Evolutionary conservation across 2,329 filamentous ascomycete genomes (phyloP).

Genomic region (Chrysoporthe cubensis): DNA sequence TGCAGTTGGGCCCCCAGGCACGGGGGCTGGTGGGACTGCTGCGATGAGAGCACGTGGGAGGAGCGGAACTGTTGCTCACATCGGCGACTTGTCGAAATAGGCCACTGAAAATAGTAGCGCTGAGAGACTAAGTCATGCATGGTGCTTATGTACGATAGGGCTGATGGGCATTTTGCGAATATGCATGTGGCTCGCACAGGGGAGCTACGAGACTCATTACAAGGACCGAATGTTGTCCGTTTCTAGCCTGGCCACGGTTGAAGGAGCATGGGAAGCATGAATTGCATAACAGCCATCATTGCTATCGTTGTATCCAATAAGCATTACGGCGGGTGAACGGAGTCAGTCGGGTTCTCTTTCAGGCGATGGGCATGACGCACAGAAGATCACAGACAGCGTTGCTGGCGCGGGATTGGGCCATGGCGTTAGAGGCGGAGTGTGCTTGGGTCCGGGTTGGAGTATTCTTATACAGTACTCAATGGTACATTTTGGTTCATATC

Average conservation of each 20-base stretch:
- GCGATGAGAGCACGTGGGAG: conserved; percentile 25
- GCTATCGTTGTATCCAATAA: not conserved
- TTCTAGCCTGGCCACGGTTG: too few species aligned
- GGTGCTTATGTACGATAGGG: not conserved
- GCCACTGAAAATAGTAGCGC: too few species aligned
- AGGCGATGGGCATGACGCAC: not conserved
- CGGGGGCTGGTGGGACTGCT: conserved; percentile 25
- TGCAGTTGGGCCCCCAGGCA: conserved; percentile 27
- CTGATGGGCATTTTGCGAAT: not conserved
- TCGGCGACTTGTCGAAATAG: conserved; percentile 21
- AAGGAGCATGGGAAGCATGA: not conserved
- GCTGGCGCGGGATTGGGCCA: too few species aligned
- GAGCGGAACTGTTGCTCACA: conserved; percentile 27
- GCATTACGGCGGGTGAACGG: not conserved
- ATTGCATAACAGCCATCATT: not conserved
- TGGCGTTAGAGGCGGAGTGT: too few species aligned
- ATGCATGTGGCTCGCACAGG: not conserved
- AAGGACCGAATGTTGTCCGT: not conserved
- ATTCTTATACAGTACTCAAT: too few species aligned
- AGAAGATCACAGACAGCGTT: not conserved
- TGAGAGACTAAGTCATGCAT: not conserved
- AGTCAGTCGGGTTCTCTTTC: not conserved
- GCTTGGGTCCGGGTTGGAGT: too few species aligned
- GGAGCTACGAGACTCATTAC: not conserved
- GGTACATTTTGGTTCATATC: too few species aligned